Conservation (phyloP, 345 rosid species). For the Gossypium mustelinum region DNA sequence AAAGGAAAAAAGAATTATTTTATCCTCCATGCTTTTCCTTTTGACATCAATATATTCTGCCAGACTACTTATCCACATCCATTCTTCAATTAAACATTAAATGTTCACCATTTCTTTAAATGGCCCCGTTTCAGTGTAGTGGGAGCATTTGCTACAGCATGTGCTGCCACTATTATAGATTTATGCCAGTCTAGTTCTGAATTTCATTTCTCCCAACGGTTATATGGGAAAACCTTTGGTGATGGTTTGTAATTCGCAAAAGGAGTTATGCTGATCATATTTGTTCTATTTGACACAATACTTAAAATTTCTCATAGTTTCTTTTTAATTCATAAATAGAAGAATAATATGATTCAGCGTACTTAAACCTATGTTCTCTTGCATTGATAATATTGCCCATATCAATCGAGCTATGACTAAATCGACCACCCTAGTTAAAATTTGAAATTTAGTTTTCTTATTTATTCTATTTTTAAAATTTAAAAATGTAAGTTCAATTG, state of each 20-base stretch:
- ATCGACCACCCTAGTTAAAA: no score
- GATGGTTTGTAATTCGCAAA: no score
- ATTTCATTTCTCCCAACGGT: neutral
- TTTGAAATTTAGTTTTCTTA: no score
- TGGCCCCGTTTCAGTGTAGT: neutral
- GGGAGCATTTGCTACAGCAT: neutral
- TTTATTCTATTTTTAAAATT: no score
- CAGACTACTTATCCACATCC: neutral
- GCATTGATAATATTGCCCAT: no score
- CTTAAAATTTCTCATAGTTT: rapidly evolving
- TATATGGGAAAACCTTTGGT: neutral
- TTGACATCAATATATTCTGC: neutral
- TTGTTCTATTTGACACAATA: no score
- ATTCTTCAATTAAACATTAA: neutral
- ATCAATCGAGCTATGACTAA: no score
- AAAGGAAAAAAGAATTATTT: no score
- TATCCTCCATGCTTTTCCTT: neutral
- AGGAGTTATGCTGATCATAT: no score
- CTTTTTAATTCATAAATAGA: no score
- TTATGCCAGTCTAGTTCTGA: neutral
- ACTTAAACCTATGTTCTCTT: rapidly evolving
- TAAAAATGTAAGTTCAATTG: no score
- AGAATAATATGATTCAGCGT: rapidly evolving
- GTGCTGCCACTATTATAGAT: neutral
- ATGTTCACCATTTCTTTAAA: neutral